Percentiles rank a stretch among this genome's conserved stretches.
These are phyloP conservation scores for Grosmannia penicillata DNA, from an alignment of 2,329 filamentous ascomycete species.

Conservation along the genomic window DNA sequence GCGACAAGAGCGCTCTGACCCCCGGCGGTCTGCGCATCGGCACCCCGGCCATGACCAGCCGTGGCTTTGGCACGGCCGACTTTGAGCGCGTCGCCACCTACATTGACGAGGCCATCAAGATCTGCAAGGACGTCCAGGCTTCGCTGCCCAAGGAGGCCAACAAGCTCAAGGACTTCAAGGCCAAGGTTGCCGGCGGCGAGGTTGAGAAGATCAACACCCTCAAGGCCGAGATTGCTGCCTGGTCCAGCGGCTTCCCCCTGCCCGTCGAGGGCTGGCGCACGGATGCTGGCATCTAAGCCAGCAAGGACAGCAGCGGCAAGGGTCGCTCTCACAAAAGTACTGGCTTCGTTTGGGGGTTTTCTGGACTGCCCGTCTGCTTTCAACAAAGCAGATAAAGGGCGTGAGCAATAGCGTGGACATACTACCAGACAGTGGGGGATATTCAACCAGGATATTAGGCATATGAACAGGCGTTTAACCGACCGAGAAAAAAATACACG, in stretches of 20 bases:
- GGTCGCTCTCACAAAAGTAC: no score
- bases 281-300: conserved; percentile 40
- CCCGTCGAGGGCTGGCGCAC: conserved; percentile 62
- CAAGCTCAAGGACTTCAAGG: conserved; percentile 99
- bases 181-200: conserved; percentile 66
- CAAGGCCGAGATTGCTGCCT: conserved; percentile 77
- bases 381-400: conserved; percentile 3
- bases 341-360: no score
- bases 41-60: conserved; percentile 91
- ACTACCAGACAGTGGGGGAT: background rate
- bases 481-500: background rate
- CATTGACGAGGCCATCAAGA: conserved; percentile 78
- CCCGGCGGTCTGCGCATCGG: conserved; percentile 92
- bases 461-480: background rate
- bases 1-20: conserved; percentile 92
- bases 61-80: conserved; percentile 83
- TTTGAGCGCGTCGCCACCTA: conserved; percentile 83
- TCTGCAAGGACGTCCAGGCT: conserved; percentile 77
- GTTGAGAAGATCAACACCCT: conserved; percentile 70
- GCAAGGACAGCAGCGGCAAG: background rate
- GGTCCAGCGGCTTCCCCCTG: conserved; percentile 84
- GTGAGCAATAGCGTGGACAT: background rate
- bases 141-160: conserved; percentile 89
- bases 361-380: background rate
- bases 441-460: background rate